These are phyloP conservation scores for Neolentinus lepideus DNA, from an alignment of 1,284 basidiomycete species.

Conservation along the genomic window DNA sequence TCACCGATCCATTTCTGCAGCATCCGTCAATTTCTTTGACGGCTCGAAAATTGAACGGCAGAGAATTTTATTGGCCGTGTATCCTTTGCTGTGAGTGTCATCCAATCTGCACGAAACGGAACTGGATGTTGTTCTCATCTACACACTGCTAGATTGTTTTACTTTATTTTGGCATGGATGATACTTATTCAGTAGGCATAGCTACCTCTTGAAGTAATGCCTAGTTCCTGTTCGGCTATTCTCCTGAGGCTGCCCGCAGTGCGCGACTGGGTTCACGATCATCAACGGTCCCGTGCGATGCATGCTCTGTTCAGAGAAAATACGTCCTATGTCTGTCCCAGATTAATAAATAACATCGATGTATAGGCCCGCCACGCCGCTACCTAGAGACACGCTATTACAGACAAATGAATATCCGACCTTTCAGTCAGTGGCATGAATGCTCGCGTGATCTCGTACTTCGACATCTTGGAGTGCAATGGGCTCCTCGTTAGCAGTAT, in stretches of 20 bases:
- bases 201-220: too few species aligned
- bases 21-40: slow-evolving; percentile 89
- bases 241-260: neutral
- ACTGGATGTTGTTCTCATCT: neutral
- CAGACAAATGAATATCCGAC: neutral
- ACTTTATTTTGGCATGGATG: slow-evolving; percentile 90
- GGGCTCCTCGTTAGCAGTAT: neutral
- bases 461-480: neutral
- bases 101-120: slow-evolving; percentile 1
- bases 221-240: neutral
- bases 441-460: neutral
- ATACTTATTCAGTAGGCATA: slow-evolving; percentile 73
- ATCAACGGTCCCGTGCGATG: neutral
- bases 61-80: slow-evolving; percentile 85
- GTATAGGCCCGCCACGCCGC: neutral
- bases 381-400: neutral
- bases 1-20: slow-evolving; percentile 30
- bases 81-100: slow-evolving; percentile 72
- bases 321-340: neutral
- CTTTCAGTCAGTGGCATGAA: neutral
- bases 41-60: slow-evolving; percentile 89
- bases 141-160: slow-evolving; percentile 52
- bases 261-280: too few species aligned
- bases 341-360: neutral
- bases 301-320: neutral